phyloP scores from a whole-genome alignment of 108 stramenopile species.

The Fragilariopsis cylindrus region DNA sequence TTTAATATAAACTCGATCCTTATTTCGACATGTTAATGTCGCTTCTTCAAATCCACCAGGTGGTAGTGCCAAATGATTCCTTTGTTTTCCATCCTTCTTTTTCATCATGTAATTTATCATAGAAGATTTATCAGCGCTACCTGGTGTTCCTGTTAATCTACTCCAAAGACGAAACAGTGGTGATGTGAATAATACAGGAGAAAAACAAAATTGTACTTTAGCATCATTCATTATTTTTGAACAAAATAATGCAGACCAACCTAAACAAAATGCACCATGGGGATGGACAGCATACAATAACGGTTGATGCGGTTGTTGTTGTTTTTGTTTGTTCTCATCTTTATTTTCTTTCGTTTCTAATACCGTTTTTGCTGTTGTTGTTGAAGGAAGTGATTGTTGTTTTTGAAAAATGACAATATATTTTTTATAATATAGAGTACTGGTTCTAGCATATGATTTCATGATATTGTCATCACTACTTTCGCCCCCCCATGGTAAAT shows the following conservation, averaged over 20 bases:
- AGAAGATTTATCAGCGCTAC: slow-evolving; percentile 36
- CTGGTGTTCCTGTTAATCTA: slow-evolving; percentile 44
- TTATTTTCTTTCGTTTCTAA: not conserved
- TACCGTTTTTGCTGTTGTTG: not conserved
- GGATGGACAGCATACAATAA: slow-evolving; percentile 60
- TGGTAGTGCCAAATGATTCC: slow-evolving; percentile 44
- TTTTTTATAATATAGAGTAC: slow-evolving; percentile 34
- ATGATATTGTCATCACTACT: slow-evolving; percentile 28
- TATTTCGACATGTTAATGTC: slow-evolving; percentile 40
- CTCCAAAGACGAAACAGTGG: slow-evolving; percentile 62
- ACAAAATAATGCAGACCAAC: slow-evolving; percentile 50
- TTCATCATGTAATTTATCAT: slow-evolving; percentile 25
- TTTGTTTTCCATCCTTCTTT: not conserved
- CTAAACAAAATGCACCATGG: slow-evolving; percentile 62
- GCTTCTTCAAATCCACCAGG: slow-evolving; percentile 84
- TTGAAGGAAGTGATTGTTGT: slow-evolving; percentile 25
- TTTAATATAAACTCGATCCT: slow-evolving; percentile 65
- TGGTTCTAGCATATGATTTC: slow-evolving; percentile 20
- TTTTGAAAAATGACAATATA: slow-evolving; percentile 39
- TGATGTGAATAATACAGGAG: slow-evolving; percentile 49
- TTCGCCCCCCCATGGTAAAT: slow-evolving; percentile 45
- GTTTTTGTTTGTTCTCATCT: not conserved
- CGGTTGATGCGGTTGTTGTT: slow-evolving; percentile 18
- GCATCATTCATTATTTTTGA: slow-evolving; percentile 4
- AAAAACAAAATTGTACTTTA: slow-evolving; percentile 56